A percentile compares a stretch with the other conserved stretches of the same genome.
Evolutionary conservation across 2,329 filamentous ascomycete species (phyloP).

Genomic region (Emergomyces orientalis): DNA sequence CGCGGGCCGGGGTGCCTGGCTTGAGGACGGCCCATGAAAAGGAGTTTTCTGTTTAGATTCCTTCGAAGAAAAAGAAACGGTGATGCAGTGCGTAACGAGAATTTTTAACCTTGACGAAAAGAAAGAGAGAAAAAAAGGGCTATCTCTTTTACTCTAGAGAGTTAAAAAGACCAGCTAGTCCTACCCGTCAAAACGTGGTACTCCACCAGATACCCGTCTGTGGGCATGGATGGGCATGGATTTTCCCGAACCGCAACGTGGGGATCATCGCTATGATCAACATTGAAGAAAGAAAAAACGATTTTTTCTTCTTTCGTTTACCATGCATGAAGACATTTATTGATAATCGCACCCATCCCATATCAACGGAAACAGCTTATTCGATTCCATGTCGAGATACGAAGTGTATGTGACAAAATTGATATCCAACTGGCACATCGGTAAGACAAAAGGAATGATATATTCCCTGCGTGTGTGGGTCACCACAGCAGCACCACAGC

Average conservation of each 20-base stretch:
- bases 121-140: too few relatives aligned
- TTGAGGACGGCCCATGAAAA: too few relatives aligned
- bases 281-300: not conserved
- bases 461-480: too few relatives aligned
- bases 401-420: not conserved
- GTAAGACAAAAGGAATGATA: not conserved
- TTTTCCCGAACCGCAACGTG: not conserved
- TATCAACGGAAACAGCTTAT: not conserved
- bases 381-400: not conserved
- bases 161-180: not conserved
- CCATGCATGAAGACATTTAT: not conserved
- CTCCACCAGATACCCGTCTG: not conserved
- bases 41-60: too few relatives aligned
- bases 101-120: too few relatives aligned
- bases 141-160: not conserved
- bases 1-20: too few relatives aligned
- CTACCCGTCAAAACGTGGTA: not conserved
- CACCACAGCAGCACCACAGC: not conserved
- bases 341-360: not conserved
- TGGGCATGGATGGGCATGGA: not conserved
- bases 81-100: too few relatives aligned
- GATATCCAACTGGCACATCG: not conserved
- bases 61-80: too few relatives aligned
- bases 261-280: not conserved
- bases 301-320: not conserved